Conservation (phyloP, 2,329 filamentous ascomycete genomes). For the Hirsutella minnesotensis region DNA sequence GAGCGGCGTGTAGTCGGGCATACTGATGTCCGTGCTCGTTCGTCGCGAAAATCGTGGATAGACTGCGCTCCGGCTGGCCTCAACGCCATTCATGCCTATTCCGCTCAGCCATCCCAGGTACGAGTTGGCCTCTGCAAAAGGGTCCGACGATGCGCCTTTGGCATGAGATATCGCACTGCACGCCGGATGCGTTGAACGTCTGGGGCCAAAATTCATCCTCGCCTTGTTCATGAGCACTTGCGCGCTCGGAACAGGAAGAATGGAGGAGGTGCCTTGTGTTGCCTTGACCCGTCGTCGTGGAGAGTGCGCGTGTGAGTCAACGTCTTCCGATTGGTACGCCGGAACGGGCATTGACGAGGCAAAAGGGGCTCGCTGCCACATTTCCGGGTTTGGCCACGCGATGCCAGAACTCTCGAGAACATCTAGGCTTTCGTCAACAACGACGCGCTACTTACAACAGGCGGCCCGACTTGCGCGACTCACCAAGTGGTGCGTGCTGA, state of each 20-base stretch:
- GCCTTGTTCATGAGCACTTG: neutral
- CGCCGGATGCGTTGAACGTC: slow-evolving; percentile 6
- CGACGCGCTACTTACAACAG: neutral
- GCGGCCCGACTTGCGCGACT: slow-evolving; percentile 10
- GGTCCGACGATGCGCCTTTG: slow-evolving; percentile 6
- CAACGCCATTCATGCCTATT: slow-evolving; percentile 7
- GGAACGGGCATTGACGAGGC: slow-evolving; percentile 28
- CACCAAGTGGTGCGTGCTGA: slow-evolving; percentile 71
- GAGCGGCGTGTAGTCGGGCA: slow-evolving; percentile 26
- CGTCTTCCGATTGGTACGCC: slow-evolving; percentile 29
- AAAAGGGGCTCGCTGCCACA: slow-evolving; percentile 47
- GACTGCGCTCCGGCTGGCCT: slow-evolving; percentile 1
- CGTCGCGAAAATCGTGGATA: slow-evolving; percentile 10
- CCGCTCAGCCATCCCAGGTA: slow-evolving; percentile 17
- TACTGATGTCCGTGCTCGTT: slow-evolving; percentile 26
- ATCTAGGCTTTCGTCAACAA: slow-evolving; percentile 28
- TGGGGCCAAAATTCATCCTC: neutral
- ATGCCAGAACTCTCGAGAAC: slow-evolving; percentile 62
- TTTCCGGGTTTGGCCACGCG: slow-evolving; percentile 65
- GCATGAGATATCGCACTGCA: neutral
- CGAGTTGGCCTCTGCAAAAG: slow-evolving; percentile 11
- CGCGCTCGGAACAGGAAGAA: slow-evolving; percentile 1
- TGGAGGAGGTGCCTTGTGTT: neutral
- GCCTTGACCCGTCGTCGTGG: slow-evolving; percentile 29
- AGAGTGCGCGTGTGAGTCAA: slow-evolving; percentile 52